phyloP scores from a whole-genome alignment of 2,329 filamentous ascomycete species.

The Fusarium albosuccineum region DNA sequence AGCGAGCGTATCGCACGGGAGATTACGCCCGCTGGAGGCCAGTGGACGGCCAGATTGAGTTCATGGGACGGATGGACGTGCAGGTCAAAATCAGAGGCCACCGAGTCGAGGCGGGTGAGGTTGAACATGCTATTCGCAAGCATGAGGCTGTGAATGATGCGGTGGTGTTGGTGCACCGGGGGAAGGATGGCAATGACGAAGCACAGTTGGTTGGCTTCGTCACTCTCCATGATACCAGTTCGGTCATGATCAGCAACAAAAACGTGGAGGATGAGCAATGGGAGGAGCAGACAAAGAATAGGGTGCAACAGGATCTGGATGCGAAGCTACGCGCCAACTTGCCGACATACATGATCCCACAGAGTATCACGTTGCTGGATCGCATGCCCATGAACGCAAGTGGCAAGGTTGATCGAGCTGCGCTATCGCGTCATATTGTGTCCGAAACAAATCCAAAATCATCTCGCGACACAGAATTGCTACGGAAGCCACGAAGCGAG shows the following conservation, averaged over 20 bases:
- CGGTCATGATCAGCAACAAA: neutral
- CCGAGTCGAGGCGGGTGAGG: conserved; percentile 33
- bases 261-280: neutral
- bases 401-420: conserved; percentile 20
- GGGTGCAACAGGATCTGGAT: neutral
- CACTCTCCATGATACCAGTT: neutral
- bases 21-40: conserved; percentile 41
- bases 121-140: conserved; percentile 40
- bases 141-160: conserved; percentile 34
- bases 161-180: conserved; percentile 27
- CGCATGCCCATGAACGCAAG: conserved; percentile 16
- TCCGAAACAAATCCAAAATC: neutral
- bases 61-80: conserved; percentile 45
- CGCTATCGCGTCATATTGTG: too few relatives aligned
- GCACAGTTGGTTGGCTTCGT: conserved; percentile 12
- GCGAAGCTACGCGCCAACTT: neutral
- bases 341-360: conserved; percentile 19
- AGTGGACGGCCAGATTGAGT: conserved; percentile 43
- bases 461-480: neutral
- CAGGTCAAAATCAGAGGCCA: conserved; percentile 50
- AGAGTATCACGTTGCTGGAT: conserved; percentile 1
- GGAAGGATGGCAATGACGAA: conserved; percentile 28
- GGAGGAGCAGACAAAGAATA: neutral
- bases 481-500: neutral
- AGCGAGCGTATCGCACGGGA: conserved; percentile 45